Evolutionary conservation across 2,329 filamentous ascomycete species (phyloP).

Genomic region (Xylaria sp.): DNA sequence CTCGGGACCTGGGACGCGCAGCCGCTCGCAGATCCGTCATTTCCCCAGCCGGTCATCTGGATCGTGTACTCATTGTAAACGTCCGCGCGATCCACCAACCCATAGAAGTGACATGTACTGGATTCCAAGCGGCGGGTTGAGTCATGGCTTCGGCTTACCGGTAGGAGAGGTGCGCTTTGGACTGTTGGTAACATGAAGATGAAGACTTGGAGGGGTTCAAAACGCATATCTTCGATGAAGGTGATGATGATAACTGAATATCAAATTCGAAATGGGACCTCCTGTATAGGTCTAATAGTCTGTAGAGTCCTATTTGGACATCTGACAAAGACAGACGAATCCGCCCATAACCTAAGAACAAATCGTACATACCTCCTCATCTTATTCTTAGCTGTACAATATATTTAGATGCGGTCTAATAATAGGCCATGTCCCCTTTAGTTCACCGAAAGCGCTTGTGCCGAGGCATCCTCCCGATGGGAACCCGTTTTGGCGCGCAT

Average conservation of each 20-base stretch:
- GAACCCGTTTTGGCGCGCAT: conserved; percentile 27
- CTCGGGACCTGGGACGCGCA: conserved; percentile 19
- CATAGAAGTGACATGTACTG: conserved; percentile 35
- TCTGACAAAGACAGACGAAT: not conserved
- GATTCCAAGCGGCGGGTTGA: conserved; percentile 22
- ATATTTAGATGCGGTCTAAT: not conserved
- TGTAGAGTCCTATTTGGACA: not conserved
- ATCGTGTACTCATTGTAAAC: conserved; percentile 36
- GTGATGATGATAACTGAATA: not conserved
- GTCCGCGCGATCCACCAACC: conserved; percentile 12
- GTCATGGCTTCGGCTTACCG: not conserved
- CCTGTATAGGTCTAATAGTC: not conserved
- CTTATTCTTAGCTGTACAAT: not conserved
- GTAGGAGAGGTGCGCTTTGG: conserved; percentile 3
- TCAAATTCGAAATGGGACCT: not conserved
- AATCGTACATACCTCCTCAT: not conserved
- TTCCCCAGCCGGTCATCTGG: conserved; percentile 36
- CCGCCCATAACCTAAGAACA: not conserved
- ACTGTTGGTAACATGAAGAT: conserved; percentile 3
- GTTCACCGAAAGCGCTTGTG: conserved; percentile 17
- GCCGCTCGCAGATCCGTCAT: conserved; percentile 17
- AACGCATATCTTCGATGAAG: conserved; percentile 22
- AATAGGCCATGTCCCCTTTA: not conserved
- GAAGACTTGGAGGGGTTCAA: not conserved
- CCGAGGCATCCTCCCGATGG: conserved; percentile 32